phyloP scores from a whole-genome alignment of 352 stramenopile species.

The Pythium chondricola region DNA sequence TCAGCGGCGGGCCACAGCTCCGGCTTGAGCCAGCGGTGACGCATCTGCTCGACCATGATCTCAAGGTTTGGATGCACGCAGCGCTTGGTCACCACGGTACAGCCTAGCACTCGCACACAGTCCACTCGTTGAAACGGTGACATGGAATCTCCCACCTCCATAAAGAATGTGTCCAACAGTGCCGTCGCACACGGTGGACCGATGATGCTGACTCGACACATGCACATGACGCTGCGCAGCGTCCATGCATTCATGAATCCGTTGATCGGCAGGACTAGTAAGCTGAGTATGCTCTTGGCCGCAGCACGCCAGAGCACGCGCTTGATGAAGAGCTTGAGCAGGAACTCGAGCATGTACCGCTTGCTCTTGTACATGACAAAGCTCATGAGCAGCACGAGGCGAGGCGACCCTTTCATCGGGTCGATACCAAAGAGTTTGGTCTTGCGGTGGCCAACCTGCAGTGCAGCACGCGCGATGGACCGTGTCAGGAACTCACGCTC shows the following conservation, averaged over 20 bases:
- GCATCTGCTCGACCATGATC: conserved; percentile 46
- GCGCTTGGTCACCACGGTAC: conserved; percentile 38
- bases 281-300: conserved; percentile 29
- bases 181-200: conserved; percentile 29
- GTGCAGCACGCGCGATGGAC: conserved; percentile 34
- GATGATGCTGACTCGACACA: conserved; percentile 47
- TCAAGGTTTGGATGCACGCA: conserved; percentile 49
- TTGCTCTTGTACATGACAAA: conserved; percentile 50
- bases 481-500: conserved; percentile 47
- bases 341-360: conserved; percentile 43
- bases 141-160: conserved; percentile 21
- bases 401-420: conserved; percentile 39
- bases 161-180: conserved; percentile 29
- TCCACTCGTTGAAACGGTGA: conserved; percentile 38
- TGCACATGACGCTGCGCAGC: conserved; percentile 31
- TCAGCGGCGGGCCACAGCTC: conserved; percentile 26
- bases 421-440: conserved; percentile 45
- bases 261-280: conserved; percentile 45
- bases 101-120: conserved; percentile 40
- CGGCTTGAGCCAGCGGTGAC: conserved; percentile 29
- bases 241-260: conserved; percentile 41
- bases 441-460: conserved; percentile 39
- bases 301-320: conserved; percentile 40
- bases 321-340: conserved; percentile 54
- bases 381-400: conserved; percentile 25